Conservation (phyloP, 164 flowering plant species). For the Berberis thunbergii region DNA sequence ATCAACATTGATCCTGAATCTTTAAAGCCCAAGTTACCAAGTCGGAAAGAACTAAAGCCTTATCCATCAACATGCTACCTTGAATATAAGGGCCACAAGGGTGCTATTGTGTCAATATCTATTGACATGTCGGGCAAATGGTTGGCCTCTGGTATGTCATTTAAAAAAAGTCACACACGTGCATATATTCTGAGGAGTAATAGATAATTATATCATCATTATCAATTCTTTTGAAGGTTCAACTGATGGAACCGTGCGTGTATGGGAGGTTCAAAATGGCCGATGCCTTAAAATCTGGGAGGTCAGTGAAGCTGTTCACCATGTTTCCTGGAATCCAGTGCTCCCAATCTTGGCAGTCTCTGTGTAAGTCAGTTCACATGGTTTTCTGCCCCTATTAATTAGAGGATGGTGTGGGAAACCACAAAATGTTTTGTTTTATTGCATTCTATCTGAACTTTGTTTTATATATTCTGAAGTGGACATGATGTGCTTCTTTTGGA, state of each 20-base stretch:
- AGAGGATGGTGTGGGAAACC: no score
- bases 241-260: slow-evolving; percentile 74
- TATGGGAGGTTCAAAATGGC: slow-evolving; percentile 96
- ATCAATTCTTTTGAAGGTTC: not conserved
- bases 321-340: slow-evolving; percentile 91
- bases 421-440: no score
- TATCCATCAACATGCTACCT: slow-evolving; percentile 72
- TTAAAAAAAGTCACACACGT: no score
- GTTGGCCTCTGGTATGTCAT: slow-evolving; percentile 73
- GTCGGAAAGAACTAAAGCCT: slow-evolving; percentile 83
- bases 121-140: slow-evolving; percentile 68
- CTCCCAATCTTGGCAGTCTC: slow-evolving; percentile 71
- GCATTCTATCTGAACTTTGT: not conserved
- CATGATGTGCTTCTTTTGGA: slow-evolving; percentile 65
- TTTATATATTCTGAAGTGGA: slow-evolving; percentile 40
- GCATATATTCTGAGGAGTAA: no score
- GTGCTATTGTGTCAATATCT: slow-evolving; percentile 72
- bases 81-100: slow-evolving; percentile 83
- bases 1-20: slow-evolving; percentile 92
- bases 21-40: slow-evolving; percentile 85
- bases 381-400: not conserved
- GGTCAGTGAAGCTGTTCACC: slow-evolving; percentile 51
- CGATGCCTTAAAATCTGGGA: slow-evolving; percentile 73
- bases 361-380: slow-evolving; percentile 31
- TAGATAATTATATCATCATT: not conserved